These are phyloP conservation scores for Lactarius evosmus DNA, from an alignment of 768 basidiomycete genomes.

Conservation along the genomic window DNA sequence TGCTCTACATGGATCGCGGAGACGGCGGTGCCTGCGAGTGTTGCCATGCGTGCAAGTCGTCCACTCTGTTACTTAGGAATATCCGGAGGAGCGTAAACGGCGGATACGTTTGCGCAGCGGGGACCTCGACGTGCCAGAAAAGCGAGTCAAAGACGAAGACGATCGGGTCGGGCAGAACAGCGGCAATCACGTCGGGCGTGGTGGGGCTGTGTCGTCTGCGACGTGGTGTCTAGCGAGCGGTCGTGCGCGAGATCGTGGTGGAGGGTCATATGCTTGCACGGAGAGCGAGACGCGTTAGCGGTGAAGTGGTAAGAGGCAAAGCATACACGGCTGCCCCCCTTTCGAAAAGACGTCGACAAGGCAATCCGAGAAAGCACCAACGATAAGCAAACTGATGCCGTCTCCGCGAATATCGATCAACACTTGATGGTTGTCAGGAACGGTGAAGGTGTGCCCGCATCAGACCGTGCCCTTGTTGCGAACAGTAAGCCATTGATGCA, in stretches of 20 bases:
- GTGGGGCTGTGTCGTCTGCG: slow-evolving; percentile 49
- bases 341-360: slow-evolving; percentile 58
- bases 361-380: slow-evolving; percentile 59
- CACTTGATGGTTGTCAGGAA: no score
- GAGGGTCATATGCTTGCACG: slow-evolving; percentile 54
- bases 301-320: background rate
- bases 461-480: no score
- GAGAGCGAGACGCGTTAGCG: background rate
- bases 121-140: slow-evolving; percentile 70
- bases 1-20: no score
- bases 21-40: slow-evolving; percentile 46
- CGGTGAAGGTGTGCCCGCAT: no score
- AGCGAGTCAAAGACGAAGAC: slow-evolving; percentile 81
- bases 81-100: slow-evolving; percentile 71
- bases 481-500: no score
- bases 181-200: slow-evolving; percentile 58
- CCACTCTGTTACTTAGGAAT: slow-evolving; percentile 62
- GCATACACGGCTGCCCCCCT: slow-evolving; percentile 55
- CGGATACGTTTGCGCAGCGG: slow-evolving; percentile 62
- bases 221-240: slow-evolving; percentile 54
- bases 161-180: slow-evolving; percentile 62
- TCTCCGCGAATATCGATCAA: no score
- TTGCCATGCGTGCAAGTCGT: slow-evolving; percentile 63
- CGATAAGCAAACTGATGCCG: no score
- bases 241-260: slow-evolving; percentile 62